A percentile compares a stretch with the other conserved stretches of the same genome.
phyloP scores from a whole-genome alignment of 768 basidiomycete genomes.

The Plicaturopsis crispa region DNA sequence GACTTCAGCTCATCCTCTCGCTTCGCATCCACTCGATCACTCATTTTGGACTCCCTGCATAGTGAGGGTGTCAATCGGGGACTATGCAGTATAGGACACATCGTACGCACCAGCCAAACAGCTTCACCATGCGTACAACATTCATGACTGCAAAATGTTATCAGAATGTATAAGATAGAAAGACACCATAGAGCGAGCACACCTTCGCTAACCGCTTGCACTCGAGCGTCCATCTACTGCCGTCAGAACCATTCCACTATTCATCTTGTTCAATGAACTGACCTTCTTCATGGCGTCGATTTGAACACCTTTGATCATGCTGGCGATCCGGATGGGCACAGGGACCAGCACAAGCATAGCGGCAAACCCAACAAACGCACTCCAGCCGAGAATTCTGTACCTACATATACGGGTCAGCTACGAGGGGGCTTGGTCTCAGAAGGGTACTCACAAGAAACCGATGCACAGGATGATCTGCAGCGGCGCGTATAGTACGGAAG shows the following conservation, averaged over 20 bases:
- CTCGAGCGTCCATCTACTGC: slow-evolving; percentile 50
- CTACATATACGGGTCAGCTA: too few relatives aligned
- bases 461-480: slow-evolving; percentile 31
- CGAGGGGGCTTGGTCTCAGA: too few relatives aligned
- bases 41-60: slow-evolving; percentile 51
- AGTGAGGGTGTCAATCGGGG: too few relatives aligned
- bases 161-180: too few relatives aligned
- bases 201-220: slow-evolving; percentile 56
- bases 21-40: slow-evolving; percentile 42
- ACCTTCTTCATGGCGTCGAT: too few relatives aligned
- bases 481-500: slow-evolving; percentile 32
- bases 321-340: slow-evolving; percentile 48
- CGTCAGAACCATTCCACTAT: slow-evolving; percentile 24
- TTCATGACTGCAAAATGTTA: too few relatives aligned
- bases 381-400: too few relatives aligned
- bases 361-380: slow-evolving; percentile 50
- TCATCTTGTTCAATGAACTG: too few relatives aligned
- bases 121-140: slow-evolving; percentile 62
- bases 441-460: slow-evolving; percentile 36
- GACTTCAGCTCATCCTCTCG: slow-evolving; percentile 54
- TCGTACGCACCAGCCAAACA: slow-evolving; percentile 69
- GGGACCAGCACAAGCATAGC: slow-evolving; percentile 46
- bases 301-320: slow-evolving; percentile 40
- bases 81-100: too few relatives aligned
- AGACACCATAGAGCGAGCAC: too few relatives aligned